Evolutionary conservation across 2,329 filamentous ascomycete genomes (phyloP), one percentile per base, ranked within the genome.

Genomic region (Penicillium corylophilum): DNA sequence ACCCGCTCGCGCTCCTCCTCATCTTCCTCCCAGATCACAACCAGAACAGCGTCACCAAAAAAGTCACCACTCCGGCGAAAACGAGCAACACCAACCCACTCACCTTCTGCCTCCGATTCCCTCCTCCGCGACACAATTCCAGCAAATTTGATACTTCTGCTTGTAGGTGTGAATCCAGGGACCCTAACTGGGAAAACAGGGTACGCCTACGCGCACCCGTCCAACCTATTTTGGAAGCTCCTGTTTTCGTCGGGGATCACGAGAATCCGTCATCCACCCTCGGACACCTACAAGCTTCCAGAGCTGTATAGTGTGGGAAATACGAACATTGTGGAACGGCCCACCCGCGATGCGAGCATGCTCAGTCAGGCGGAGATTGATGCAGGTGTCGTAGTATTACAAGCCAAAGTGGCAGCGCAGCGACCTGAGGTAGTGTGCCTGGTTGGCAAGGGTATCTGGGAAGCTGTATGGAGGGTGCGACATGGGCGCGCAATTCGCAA

Each of bases 361-460:
- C 79, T 96, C 47, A 86, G 81, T 61, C 84, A 82, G 55, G 76
- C 78, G 8, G 92, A 96, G 74, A 90, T 93, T 82, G 84, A 89
- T 51, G 87, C 79, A 0, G 90, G 90, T 0, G 90, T 94, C 1
- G 79, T 78, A 1, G 73, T 83, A 0, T 79, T 96, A 1, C 89
- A 96, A 64, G 80, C 75, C 0, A 96, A 96, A 72, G 81, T 89
- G 16, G 74, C 83, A 4, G 71, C 71, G 44, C 90, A 82, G 71
- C 80, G 82, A 54, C 91, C 92, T 0, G 89, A 92, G 69, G 82
- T 78, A 18, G 84, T 93, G 9, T 90, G 87, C 62, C 77, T 95
- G 26, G 89, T 95, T 0, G 90, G 90, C 0, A 95, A 95, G 76
- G 84, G 87, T 41, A 94, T 95, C 39, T 95, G 90, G 90, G 89